Evolutionary conservation across 208 protist species (phyloP), one percentile per base, ranked within the genome.

Genomic region (Acanthamoeba sp.): DNA sequence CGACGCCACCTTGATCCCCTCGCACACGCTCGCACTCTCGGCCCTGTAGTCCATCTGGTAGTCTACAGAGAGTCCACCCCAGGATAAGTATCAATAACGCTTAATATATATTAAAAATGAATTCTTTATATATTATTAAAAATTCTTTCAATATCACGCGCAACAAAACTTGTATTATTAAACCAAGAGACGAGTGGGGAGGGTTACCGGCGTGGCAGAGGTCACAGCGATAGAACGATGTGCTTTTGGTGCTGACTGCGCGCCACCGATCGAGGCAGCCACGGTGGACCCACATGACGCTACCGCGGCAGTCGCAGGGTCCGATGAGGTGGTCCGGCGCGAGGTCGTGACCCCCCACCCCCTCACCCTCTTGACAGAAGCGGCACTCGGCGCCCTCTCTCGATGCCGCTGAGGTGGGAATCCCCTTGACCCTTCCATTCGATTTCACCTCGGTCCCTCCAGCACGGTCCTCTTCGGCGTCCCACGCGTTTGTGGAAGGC

Each of bases 241-340:
- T 40, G 32, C 22, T 34, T 4, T 90, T 90, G 34, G 82, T 14
- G 50, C 82, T 90, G 18, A 90, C 82, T 10, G 82, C 82, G 34
- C 82, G 45, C 82, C 82, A 90, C 10, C 29, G 52, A 42, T 90
- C 55, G 32, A 90, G 82, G 82, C 82, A 90, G 2, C 82, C 52
- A 29, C 82, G 82, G n/a, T 90, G 82, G 40, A 90, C 82, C 82
- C 82, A 90, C 52, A 18, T 14, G 6, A 90, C 55, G 82, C 82
- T 90, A 4, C 82, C 82, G 34, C 73, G 34, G 73, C 73, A 84
- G 34, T 52, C 2, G 73, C 73, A 84, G 12, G 73, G 73, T 4
- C n/a, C 34, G 29, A 84, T 84, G 73, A 84, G 73, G 73, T 84
- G 73, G 73, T 52, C 73, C 38, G 73, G 73, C 12, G 73, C 73